These are phyloP conservation scores for Pyrus betulifolia DNA, from an alignment of 306 rosid species.

Conservation along the genomic window DNA sequence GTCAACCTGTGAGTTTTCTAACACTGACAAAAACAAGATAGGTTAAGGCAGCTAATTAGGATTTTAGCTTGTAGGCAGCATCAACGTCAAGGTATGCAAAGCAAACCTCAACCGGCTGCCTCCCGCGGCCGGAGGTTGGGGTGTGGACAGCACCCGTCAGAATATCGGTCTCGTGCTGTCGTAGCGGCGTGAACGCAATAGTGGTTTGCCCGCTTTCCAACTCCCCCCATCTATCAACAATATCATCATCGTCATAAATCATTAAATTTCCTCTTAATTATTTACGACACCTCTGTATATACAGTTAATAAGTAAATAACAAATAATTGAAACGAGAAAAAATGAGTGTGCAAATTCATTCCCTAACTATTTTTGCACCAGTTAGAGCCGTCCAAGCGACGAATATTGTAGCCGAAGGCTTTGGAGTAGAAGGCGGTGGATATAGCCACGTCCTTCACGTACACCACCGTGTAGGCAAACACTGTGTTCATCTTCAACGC, in stretches of 20 bases:
- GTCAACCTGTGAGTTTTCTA: no score
- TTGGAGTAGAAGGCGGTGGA: slow-evolving; percentile 61
- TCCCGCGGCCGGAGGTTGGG: slow-evolving; percentile 23
- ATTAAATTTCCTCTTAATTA: no score
- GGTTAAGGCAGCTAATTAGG: neutral
- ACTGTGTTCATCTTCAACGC: slow-evolving; percentile 42
- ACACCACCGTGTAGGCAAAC: slow-evolving; percentile 58
- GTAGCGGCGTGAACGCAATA: slow-evolving; percentile 71
- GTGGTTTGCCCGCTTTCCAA: slow-evolving; percentile 73
- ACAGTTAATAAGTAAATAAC: neutral
- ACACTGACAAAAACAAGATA: neutral
- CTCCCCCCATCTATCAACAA: slow-evolving; percentile 68
- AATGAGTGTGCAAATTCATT: no score
- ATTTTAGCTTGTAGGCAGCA: slow-evolving; percentile 56
- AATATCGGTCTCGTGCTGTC: slow-evolving; percentile 68
- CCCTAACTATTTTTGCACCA: slow-evolving; percentile 23
- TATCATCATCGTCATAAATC: neutral
- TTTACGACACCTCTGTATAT: no score
- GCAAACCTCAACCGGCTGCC: slow-evolving; percentile 65
- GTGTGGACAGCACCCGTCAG: slow-evolving; percentile 56
- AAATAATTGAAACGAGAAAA: no score
- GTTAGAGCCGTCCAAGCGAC: slow-evolving; percentile 65
- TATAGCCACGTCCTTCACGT: slow-evolving; percentile 60
- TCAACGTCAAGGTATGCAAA: slow-evolving; percentile 61
- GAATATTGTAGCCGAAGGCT: slow-evolving; percentile 69